phyloP scores from a whole-genome alignment of 352 stramenopile species.

The Phytophthora ohioensis region DNA sequence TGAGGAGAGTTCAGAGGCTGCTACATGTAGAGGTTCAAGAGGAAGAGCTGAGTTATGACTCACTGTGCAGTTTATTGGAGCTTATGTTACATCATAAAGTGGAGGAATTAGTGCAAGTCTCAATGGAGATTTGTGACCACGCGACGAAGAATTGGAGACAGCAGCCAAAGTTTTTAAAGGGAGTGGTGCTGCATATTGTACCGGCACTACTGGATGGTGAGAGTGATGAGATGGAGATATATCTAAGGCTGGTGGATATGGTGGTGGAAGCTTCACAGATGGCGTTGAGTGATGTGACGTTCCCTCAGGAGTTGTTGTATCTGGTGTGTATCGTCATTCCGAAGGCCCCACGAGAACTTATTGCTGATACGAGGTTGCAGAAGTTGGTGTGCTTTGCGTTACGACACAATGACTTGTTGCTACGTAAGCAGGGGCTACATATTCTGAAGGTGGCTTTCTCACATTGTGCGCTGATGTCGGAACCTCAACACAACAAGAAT shows the following conservation, averaged over 20 bases:
- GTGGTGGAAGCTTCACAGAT: constrained; percentile 25
- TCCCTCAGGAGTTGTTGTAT: constrained; percentile 64
- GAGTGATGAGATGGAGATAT: background rate
- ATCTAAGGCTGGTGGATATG: constrained; percentile 29
- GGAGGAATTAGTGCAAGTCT: constrained; percentile 18
- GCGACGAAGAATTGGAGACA: constrained; percentile 51
- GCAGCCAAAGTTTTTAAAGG: constrained; percentile 55
- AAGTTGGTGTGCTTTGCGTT: constrained; percentile 63
- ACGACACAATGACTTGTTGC: constrained; percentile 55
- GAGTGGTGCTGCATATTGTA: constrained; percentile 57
- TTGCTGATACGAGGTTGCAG: constrained; percentile 51
- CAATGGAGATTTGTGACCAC: constrained; percentile 46
- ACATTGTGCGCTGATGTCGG: constrained; percentile 43
- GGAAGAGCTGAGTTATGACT: constrained; percentile 44
- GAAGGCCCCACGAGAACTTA: constrained; percentile 47
- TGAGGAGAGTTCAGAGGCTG: constrained; percentile 13
- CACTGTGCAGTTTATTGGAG: constrained; percentile 61
- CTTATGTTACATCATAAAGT: constrained; percentile 41
- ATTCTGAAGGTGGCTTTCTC: constrained; percentile 75
- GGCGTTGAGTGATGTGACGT: constrained; percentile 23
- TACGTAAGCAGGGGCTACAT: constrained; percentile 78
- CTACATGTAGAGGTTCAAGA: constrained; percentile 15
- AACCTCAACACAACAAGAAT: constrained; percentile 14
- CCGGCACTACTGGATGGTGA: constrained; percentile 44
- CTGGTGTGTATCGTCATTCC: constrained; percentile 69